These are phyloP conservation scores for Coccomyxa subellipsoidea DNA, from an alignment of 163 green algal genomes.

Conservation along the genomic window DNA sequence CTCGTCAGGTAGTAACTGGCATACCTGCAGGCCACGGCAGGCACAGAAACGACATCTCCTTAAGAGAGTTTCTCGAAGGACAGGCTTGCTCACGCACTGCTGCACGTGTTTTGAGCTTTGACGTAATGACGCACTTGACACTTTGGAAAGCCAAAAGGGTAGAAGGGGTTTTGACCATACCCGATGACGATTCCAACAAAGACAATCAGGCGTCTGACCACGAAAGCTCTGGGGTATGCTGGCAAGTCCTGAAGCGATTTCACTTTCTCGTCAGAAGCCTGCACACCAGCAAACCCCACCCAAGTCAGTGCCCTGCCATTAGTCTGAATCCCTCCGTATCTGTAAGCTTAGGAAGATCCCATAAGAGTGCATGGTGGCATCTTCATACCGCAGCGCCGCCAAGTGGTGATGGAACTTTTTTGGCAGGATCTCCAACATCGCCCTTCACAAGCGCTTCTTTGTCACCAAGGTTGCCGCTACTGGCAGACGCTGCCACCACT, in stretches of 20 bases:
- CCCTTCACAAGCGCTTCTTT: background rate
- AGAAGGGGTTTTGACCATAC: background rate
- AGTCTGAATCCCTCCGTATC: background rate
- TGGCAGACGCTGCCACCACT: background rate
- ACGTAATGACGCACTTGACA: too few relatives aligned
- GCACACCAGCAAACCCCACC: background rate
- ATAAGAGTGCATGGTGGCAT: background rate
- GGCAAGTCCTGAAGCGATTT: constrained; percentile 30
- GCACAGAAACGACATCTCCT: background rate
- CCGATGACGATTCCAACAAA: constrained; percentile 63
- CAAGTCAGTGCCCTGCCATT: background rate
- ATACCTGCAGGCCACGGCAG: constrained; percentile 45
- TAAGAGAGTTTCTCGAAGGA: too few relatives aligned
- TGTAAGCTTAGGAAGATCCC: background rate
- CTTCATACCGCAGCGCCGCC: background rate
- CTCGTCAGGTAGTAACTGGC: constrained; percentile 93
- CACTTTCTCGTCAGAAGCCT: background rate
- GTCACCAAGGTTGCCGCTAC: background rate
- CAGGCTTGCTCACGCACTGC: too few relatives aligned
- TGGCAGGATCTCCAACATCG: constrained; percentile 1
- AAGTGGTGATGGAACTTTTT: background rate
- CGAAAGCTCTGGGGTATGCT: constrained; percentile 45
- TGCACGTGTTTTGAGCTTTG: too few relatives aligned
- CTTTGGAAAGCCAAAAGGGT: too few relatives aligned
- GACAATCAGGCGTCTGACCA: constrained; percentile 36